phyloP scores from a whole-genome alignment of 768 basidiomycete genomes.

The Cystofilobasidium macerans region DNA sequence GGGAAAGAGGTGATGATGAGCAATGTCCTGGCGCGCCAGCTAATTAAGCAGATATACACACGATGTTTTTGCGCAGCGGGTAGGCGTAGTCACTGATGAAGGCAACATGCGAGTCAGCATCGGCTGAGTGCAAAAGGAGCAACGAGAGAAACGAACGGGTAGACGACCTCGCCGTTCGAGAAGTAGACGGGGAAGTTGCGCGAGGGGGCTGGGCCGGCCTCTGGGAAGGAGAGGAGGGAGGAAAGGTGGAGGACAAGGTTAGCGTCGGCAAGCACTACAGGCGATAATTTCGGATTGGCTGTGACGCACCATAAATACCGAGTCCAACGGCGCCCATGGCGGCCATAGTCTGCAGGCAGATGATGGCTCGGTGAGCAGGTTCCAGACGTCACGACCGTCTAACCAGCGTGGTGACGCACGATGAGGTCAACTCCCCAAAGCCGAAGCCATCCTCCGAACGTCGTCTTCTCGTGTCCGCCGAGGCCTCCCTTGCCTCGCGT shows the following conservation, averaged over 20 bases:
- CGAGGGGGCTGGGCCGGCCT: constrained; percentile 5
- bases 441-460: constrained; percentile 7
- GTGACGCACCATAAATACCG: background rate
- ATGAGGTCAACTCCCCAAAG: constrained; percentile 21
- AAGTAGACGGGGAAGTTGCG: constrained; percentile 45
- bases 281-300: background rate
- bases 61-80: constrained; percentile 18
- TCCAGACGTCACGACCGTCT: no score
- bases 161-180: constrained; percentile 45
- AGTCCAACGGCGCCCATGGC: constrained; percentile 45
- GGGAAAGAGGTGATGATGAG: constrained; percentile 22
- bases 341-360: constrained; percentile 50
- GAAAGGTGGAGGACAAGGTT: background rate
- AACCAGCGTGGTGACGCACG: background rate
- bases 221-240: background rate
- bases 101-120: no score
- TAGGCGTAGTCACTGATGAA: no score
- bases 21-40: constrained; percentile 28
- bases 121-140: no score
- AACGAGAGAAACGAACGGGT: constrained; percentile 40
- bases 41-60: constrained; percentile 43
- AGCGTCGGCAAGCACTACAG: background rate
- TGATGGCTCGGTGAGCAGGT: no score
- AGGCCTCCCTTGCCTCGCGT: constrained; percentile 14
- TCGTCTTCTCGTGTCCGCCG: constrained; percentile 6